Evolutionary conservation across 768 basidiomycete species (phyloP).

Genomic region (Xerocomus potaroensis): DNA sequence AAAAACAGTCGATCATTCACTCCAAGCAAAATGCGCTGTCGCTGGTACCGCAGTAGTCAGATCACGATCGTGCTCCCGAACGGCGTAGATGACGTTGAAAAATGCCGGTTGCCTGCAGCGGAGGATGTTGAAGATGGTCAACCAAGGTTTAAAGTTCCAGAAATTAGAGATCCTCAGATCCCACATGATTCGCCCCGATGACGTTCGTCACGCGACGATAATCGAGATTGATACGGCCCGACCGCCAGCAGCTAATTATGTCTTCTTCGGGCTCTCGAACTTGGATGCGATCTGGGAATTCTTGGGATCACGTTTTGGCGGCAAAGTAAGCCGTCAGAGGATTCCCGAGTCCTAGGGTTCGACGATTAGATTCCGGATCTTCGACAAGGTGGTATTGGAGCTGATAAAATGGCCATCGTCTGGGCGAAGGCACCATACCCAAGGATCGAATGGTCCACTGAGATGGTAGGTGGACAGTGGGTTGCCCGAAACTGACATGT

Average conservation of each 20-base stretch:
- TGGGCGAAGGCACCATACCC: conserved; percentile 28
- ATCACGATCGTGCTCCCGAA: conserved; percentile 29
- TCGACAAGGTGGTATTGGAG: conserved; percentile 54
- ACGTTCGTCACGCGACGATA: conserved; percentile 49
- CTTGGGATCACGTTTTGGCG: conserved; percentile 43
- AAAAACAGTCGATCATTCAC: too few species aligned
- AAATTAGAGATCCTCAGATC: conserved; percentile 14
- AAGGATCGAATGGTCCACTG: conserved; percentile 31
- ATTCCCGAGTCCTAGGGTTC: conserved; percentile 52
- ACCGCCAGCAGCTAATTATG: conserved; percentile 27
- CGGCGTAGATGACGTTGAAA: conserved; percentile 22
- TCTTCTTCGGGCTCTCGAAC: conserved; percentile 42
- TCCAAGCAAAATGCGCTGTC: too few species aligned
- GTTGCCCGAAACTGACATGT: too few species aligned
- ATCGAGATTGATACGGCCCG: conserved; percentile 23
- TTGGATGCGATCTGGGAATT: conserved; percentile 44
- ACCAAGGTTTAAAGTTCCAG: conserved; percentile 15
- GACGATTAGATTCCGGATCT: conserved; percentile 18
- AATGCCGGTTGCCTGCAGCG: conserved; percentile 9
- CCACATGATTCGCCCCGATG: conserved; percentile 53
- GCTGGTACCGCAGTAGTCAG: conserved; percentile 24
- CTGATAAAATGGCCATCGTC: conserved; percentile 6
- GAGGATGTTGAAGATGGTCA: not conserved
- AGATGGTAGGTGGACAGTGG: conserved; percentile 24
- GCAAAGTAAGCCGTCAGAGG: conserved; percentile 63